These are phyloP conservation scores for Lactifluus echinatus DNA, from an alignment of 768 basidiomycete species.

Conservation along the genomic window DNA sequence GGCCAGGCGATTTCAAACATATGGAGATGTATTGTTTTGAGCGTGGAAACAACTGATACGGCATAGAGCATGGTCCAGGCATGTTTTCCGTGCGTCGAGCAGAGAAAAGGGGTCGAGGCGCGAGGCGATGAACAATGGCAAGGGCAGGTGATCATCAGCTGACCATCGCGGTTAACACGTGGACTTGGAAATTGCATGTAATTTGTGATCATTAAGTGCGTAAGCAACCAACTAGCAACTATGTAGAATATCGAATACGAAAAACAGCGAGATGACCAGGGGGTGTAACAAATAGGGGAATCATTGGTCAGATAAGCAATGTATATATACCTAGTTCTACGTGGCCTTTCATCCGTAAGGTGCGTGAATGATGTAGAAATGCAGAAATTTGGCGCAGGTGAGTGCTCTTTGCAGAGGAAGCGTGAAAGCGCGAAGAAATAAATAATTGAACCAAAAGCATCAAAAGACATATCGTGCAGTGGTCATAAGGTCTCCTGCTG, in stretches of 20 bases:
- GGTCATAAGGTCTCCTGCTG: conserved; percentile 1
- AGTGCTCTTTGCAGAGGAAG: conserved; percentile 7
- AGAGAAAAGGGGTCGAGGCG: conserved; percentile 10
- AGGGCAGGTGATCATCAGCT: too few species aligned
- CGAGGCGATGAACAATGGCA: too few species aligned
- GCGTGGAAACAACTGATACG: background rate
- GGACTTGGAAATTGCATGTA: background rate
- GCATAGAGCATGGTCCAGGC: conserved; percentile 8
- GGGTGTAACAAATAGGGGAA: conserved; percentile 10
- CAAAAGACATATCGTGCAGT: background rate
- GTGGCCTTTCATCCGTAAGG: conserved; percentile 14
- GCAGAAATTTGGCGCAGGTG: conserved; percentile 2
- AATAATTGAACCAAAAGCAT: conserved; percentile 7
- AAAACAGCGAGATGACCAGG: conserved; percentile 5
- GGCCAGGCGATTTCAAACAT: background rate
- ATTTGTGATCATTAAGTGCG: conserved; percentile 4
- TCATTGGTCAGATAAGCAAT: conserved; percentile 18
- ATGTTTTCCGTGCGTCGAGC: conserved; percentile 5
- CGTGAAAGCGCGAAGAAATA: conserved; percentile 9
- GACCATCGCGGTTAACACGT: too few species aligned
- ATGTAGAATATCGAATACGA: background rate
- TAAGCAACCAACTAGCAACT: conserved; percentile 1
- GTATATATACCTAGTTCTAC: conserved; percentile 13
- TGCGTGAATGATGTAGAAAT: conserved; percentile 9
- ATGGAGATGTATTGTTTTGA: background rate